Conservation (phyloP, 139 green algal genomes). For the Chlorella sp. region DNA sequence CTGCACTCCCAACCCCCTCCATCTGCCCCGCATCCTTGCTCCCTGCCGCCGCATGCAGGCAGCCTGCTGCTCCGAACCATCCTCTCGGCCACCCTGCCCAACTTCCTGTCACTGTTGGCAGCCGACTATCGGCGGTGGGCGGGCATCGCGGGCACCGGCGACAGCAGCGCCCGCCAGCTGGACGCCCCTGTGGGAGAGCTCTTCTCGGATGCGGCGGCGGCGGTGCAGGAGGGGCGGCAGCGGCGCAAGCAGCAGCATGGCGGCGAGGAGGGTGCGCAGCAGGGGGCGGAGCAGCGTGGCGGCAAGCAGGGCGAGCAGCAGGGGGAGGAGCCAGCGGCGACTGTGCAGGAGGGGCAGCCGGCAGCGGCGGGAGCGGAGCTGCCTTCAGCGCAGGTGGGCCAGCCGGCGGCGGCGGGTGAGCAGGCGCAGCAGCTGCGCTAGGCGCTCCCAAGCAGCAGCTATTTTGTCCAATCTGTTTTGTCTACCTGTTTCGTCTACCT, state of each 20-base stretch:
- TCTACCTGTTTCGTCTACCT: no score
- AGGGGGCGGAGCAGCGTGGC: background rate
- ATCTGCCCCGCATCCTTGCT: background rate
- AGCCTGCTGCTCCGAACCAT: conserved; percentile 31
- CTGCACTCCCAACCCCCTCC: background rate
- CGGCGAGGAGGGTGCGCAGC: no score
- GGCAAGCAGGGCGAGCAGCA: background rate
- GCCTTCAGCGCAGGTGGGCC: no score
- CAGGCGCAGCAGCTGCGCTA: no score
- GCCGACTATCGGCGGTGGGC: conserved; percentile 43
- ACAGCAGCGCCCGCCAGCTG: conserved; percentile 1
- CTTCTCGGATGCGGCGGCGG: conserved; percentile 5
- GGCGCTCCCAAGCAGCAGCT: no score
- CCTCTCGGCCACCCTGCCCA: conserved; percentile 32
- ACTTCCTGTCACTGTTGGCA: conserved; percentile 41
- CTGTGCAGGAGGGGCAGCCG: background rate
- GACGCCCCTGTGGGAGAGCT: conserved; percentile 18
- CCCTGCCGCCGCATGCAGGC: background rate
- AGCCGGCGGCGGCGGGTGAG: no score
- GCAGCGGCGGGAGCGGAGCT: no score
- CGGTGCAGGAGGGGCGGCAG: conserved; percentile 15
- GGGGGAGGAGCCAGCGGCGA: background rate
- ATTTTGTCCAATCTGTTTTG: no score
- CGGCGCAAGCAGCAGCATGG: background rate
- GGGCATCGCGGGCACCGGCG: background rate